Conservation (phyloP, 352 stramenopile species). For the Stramenopiles sp. region DNA sequence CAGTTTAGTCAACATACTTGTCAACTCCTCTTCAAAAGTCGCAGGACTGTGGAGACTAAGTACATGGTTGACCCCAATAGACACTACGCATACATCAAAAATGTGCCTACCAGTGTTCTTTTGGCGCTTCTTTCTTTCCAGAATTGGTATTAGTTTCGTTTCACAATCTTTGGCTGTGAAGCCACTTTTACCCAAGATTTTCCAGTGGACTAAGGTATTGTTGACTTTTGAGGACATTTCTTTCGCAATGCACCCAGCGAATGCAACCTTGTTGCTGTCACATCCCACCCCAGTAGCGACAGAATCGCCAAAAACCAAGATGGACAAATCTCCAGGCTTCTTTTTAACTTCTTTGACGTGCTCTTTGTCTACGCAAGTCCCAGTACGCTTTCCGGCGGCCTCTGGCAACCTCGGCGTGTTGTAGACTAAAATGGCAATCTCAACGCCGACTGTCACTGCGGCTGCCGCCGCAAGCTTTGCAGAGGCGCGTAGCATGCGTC, state of each 20-base stretch:
- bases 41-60: background rate
- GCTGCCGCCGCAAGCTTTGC: background rate
- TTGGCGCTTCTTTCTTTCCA: background rate
- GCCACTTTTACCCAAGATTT: background rate
- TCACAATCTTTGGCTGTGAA: background rate
- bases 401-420: background rate
- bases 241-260: background rate
- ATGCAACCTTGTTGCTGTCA: background rate
- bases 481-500: background rate
- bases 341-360: background rate
- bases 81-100: background rate
- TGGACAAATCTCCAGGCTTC: background rate
- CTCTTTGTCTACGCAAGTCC: no score
- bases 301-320: constrained; percentile 2
- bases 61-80: background rate
- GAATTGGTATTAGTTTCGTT: background rate
- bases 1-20: background rate
- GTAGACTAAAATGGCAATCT: background rate
- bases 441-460: background rate
- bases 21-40: background rate
- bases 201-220: background rate
- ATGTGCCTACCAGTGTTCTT: no score
- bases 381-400: background rate
- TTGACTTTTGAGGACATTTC: background rate
- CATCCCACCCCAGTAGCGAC: background rate